These are phyloP conservation scores for Pseudotulostoma volvatum DNA, from an alignment of 495 filamentous ascomycete genomes.

Conservation along the genomic window DNA sequence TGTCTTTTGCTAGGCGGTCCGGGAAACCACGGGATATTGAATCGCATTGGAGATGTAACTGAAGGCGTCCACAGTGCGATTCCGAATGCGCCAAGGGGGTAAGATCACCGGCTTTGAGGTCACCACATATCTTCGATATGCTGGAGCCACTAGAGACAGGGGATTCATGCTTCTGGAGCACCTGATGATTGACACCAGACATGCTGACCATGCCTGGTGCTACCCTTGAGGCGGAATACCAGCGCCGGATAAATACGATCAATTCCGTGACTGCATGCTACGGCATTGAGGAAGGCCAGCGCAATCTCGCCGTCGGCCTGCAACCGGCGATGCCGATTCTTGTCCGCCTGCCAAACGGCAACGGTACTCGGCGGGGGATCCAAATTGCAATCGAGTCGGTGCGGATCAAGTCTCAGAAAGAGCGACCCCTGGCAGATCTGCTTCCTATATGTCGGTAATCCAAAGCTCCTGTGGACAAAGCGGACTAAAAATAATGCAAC, in stretches of 20 bases:
- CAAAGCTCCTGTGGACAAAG: slow-evolving; percentile 5
- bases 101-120: too few species aligned
- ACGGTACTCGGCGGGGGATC: slow-evolving; percentile 1
- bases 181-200: slow-evolving; percentile 13
- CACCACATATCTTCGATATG: too few species aligned
- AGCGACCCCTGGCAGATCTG: slow-evolving; percentile 6
- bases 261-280: slow-evolving; percentile 16
- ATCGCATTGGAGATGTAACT: too few species aligned
- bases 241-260: slow-evolving; percentile 13
- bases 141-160: too few species aligned
- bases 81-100: too few species aligned
- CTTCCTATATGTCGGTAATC: slow-evolving; percentile 8
- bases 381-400: slow-evolving; percentile 9
- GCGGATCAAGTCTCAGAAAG: slow-evolving; percentile 4
- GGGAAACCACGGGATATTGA: too few species aligned
- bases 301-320: slow-evolving; percentile 1
- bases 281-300: slow-evolving; percentile 15
- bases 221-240: slow-evolving; percentile 10
- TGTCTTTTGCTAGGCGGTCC: too few species aligned
- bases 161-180: slow-evolving; percentile 11
- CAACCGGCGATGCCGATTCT: slow-evolving; percentile 2
- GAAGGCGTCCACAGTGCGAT: too few species aligned
- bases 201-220: slow-evolving; percentile 12
- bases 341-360: slow-evolving; percentile 4
- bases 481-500: slow-evolving; percentile 4